Base-by-base conservation (phyloP, 2,329 filamentous ascomycete genomes). In the Rutstroemia sydowiana region DNA sequence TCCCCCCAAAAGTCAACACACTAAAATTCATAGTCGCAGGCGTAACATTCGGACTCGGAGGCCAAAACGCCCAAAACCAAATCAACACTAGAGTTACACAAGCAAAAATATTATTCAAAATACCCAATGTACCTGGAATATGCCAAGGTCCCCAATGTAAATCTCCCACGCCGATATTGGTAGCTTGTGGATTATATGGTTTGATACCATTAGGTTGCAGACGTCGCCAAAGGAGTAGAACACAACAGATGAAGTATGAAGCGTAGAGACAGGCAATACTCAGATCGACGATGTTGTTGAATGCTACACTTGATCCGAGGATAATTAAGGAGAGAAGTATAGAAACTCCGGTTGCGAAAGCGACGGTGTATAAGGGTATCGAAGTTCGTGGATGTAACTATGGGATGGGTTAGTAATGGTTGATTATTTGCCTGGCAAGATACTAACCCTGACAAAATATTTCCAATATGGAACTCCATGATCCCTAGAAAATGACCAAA, bases 231-330 rank as follows among this genome's bases (percentile, higher is more conserved):
- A 41, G 21, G 10, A 41, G 18, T 18, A 41, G 13, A 11, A 5
- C 14, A 13, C 39, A 41, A 4, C 10, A 13, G 6, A 41, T 11
- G 18, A 41, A 18, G 20, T 41, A 74, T 18, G 69, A 69, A 41
- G 76, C 71, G 10, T 78, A 67, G 0, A 72, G 69, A 13, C 28
- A 18, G 21, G 68, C 71, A 40, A 76, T 68, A 31, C 72, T 71
- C 13, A 79, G 67, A 3, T 73, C 76, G 8, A 73, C 69, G 49
- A 78, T 71, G 51, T 72, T 73, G 59, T 77, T 75, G 61, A 78
- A 75, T 6, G 74, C 76, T 2, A 70, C 70, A 1, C 68, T 63
- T 6, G 71, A 76, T 34, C 73, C 75, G 53, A 77, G 71, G 62
- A 73, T 75, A 65, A 77, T 77, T n/a, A 60, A 51, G 5, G 55